Conservation (phyloP, 1,139 yeast genomes). For the Diutina sp. region DNA sequence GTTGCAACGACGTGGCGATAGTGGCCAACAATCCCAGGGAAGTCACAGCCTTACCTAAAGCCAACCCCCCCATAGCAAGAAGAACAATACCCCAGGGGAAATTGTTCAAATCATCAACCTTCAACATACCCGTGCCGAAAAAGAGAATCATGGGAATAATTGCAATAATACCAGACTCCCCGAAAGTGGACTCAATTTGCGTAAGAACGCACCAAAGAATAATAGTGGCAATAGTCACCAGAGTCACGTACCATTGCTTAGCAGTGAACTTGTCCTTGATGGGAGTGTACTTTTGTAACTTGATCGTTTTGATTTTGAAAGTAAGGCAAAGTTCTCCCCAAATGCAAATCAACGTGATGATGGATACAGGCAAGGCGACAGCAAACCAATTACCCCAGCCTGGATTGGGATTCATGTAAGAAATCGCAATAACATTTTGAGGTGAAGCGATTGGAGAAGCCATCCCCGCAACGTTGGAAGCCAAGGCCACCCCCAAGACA, state of each 20-base stretch:
- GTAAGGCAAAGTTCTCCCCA: slow-evolving; percentile 64
- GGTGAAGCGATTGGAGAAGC: slow-evolving; percentile 95
- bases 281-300: slow-evolving; percentile 46
- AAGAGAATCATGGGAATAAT: slow-evolving; percentile 71
- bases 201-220: slow-evolving; percentile 72
- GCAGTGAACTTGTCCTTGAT: slow-evolving; percentile 56
- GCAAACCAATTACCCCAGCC: slow-evolving; percentile 95
- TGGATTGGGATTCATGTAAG: slow-evolving; percentile 79
- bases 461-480: slow-evolving; percentile 92
- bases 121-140: slow-evolving; percentile 77
- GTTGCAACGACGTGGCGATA: slow-evolving; percentile 58
- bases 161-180: slow-evolving; percentile 86
- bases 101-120: slow-evolving; percentile 80
- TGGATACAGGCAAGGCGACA: slow-evolving; percentile 68
- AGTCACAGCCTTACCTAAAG: slow-evolving; percentile 83
- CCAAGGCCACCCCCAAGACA: slow-evolving; percentile 80
- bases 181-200: slow-evolving; percentile 55
- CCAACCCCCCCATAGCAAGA: slow-evolving; percentile 93
- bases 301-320: slow-evolving; percentile 40
- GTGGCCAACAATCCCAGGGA: slow-evolving; percentile 77
- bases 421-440: slow-evolving; percentile 82
- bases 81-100: slow-evolving; percentile 91
- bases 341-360: slow-evolving; percentile 45
- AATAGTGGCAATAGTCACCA: slow-evolving; percentile 60
- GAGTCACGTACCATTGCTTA: slow-evolving; percentile 59